A percentile compares a stretch with the other conserved stretches of the same genome.
phyloP scores from a whole-genome alignment of 2,329 filamentous ascomycete genomes.

The Tolypocladium ovalisporum region DNA sequence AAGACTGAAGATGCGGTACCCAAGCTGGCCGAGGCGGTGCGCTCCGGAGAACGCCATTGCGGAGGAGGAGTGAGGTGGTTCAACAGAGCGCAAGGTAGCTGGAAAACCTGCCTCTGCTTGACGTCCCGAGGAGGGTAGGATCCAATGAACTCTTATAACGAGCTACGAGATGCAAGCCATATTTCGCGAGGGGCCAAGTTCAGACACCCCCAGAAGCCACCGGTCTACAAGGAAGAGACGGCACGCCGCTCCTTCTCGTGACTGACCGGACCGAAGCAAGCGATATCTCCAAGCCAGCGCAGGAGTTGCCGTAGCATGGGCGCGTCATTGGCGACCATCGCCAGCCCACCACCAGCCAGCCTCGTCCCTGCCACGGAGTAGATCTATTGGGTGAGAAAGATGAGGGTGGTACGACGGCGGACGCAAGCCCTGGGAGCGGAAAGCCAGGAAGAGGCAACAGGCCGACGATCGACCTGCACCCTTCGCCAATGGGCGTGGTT shows the following conservation, averaged over 20 bases:
- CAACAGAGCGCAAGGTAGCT: background rate
- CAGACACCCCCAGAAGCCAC: background rate
- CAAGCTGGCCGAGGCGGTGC: background rate
- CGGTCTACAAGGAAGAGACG: background rate
- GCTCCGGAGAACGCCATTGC: conserved; percentile 4
- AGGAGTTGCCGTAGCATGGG: background rate
- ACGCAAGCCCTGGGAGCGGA: background rate
- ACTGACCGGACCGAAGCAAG: background rate
- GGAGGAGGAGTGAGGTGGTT: background rate
- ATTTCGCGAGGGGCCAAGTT: background rate
- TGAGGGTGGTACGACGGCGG: background rate
- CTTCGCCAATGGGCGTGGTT: background rate
- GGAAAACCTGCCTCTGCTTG: background rate
- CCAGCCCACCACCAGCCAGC: background rate
- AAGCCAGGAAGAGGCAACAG: background rate
- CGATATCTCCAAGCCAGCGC: background rate
- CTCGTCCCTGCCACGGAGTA: background rate
- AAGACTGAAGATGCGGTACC: conserved; percentile 2
- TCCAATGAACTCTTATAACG: background rate
- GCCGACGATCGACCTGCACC: background rate
- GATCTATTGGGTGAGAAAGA: background rate
- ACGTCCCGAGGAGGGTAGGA: background rate
- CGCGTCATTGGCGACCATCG: background rate
- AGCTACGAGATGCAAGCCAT: background rate
- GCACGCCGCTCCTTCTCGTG: background rate